Evolutionary conservation across 345 rosid species (phyloP).

Genomic region (Physaria fendleri): DNA sequence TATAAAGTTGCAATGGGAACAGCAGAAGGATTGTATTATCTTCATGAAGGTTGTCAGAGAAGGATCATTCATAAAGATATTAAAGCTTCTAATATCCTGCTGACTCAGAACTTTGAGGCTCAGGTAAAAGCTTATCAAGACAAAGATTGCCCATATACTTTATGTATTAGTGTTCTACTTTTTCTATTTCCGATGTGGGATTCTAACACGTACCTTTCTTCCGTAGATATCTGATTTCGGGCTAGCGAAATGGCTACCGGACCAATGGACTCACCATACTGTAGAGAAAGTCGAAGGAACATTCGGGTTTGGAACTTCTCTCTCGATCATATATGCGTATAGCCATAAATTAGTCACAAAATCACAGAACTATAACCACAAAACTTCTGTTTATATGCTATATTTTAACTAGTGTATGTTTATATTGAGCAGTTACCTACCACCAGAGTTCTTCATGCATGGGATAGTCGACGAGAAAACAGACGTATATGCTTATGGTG

Average conservation of each 20-base stretch:
- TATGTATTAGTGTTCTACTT: no score
- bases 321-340: background rate
- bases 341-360: no score
- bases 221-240: constrained; percentile 94
- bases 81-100: constrained; percentile 87
- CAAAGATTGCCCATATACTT: no score
- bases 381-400: no score
- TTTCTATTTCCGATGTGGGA: no score
- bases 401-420: no score
- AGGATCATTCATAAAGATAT: constrained; percentile 93
- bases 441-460: constrained; percentile 92
- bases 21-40: constrained; percentile 72
- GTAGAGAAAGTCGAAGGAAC: constrained; percentile 87
- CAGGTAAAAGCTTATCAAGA: constrained; percentile 38
- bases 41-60: constrained; percentile 86
- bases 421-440: constrained; percentile 53
- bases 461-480: constrained; percentile 93
- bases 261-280: constrained; percentile 84
- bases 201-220: no score
- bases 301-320: constrained; percentile 62
- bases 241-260: constrained; percentile 93
- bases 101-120: constrained; percentile 73
- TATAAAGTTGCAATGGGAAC: constrained; percentile 73
- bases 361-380: no score
- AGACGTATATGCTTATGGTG: constrained; percentile 89